Conservation (phyloP, 805 yeast genomes). For the Metschnikowia anglica region DNA sequence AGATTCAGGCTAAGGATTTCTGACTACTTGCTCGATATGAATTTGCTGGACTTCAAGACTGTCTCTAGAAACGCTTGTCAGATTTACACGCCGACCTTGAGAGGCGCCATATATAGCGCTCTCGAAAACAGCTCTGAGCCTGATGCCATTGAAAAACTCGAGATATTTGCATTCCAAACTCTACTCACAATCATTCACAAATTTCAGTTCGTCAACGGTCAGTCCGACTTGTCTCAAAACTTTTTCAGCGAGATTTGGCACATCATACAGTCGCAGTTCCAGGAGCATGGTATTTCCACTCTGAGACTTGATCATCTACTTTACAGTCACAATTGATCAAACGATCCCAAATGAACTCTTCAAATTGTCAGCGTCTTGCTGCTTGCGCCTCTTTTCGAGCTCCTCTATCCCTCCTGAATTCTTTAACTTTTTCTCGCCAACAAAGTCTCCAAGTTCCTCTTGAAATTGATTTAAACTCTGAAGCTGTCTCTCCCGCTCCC, state of each 20-base stretch:
- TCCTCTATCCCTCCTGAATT: slow-evolving; percentile 90
- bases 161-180: slow-evolving; percentile 17
- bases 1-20: slow-evolving; percentile 24
- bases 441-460: slow-evolving; percentile 83
- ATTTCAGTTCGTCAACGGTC: slow-evolving; percentile 17
- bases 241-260: slow-evolving; percentile 14
- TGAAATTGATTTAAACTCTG: slow-evolving; percentile 64
- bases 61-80: slow-evolving; percentile 4
- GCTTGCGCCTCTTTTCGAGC: slow-evolving; percentile 64
- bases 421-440: slow-evolving; percentile 71
- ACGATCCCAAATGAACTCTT: slow-evolving; percentile 46
- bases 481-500: slow-evolving; percentile 67
- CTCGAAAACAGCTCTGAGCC: neutral
- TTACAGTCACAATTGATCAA: slow-evolving; percentile 10
- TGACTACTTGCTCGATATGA: slow-evolving; percentile 22
- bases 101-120: slow-evolving; percentile 6
- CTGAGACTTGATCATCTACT: neutral
- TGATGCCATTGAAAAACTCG: slow-evolving; percentile 1
- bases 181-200: slow-evolving; percentile 15
- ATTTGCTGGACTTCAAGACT: slow-evolving; percentile 9
- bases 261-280: slow-evolving; percentile 1
- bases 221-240: slow-evolving; percentile 1
- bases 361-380: slow-evolving; percentile 70
- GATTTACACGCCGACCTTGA: slow-evolving; percentile 3
- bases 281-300: slow-evolving; percentile 1